Conservation (phyloP, 176 grass and related monocot genomes). For the Neostapfia colusana region DNA sequence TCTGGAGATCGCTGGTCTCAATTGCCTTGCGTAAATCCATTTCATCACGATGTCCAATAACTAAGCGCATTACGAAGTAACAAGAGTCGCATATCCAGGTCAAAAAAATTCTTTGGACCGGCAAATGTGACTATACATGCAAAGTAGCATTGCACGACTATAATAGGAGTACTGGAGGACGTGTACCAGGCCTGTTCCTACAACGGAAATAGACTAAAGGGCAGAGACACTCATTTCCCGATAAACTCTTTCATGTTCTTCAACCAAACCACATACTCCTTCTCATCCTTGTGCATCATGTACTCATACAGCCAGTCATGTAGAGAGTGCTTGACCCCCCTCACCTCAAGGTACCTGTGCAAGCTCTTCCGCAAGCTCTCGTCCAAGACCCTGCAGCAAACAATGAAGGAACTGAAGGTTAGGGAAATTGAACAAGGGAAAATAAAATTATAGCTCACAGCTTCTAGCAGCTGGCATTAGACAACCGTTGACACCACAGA, state of each 20-base stretch:
- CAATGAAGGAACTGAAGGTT: neutral
- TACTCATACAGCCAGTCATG: slow-evolving; percentile 71
- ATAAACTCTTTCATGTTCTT: slow-evolving; percentile 91
- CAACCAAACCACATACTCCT: slow-evolving; percentile 77
- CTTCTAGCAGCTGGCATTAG: neutral
- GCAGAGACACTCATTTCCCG: slow-evolving; percentile 38
- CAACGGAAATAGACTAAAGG: neutral
- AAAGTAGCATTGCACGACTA: slow-evolving; percentile 20
- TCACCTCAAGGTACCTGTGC: slow-evolving; percentile 72
- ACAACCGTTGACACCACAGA: neutral
- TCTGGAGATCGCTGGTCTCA: neutral
- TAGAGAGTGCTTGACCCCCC: slow-evolving; percentile 67
- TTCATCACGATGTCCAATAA: neutral
- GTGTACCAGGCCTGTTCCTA: neutral
- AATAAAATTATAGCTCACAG: neutral
- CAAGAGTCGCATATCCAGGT: neutral
- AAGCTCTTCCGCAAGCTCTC: slow-evolving; percentile 77
- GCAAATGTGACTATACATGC: neutral
- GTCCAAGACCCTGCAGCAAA: slow-evolving; percentile 63
- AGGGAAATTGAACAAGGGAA: neutral
- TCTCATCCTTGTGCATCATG: slow-evolving; percentile 91
- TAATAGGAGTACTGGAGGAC: neutral
- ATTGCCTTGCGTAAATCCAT: neutral
- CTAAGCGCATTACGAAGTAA: neutral
- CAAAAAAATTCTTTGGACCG: neutral